Conservation (phyloP, 139 green algal species). For the Ettlia oleoabundans region DNA sequence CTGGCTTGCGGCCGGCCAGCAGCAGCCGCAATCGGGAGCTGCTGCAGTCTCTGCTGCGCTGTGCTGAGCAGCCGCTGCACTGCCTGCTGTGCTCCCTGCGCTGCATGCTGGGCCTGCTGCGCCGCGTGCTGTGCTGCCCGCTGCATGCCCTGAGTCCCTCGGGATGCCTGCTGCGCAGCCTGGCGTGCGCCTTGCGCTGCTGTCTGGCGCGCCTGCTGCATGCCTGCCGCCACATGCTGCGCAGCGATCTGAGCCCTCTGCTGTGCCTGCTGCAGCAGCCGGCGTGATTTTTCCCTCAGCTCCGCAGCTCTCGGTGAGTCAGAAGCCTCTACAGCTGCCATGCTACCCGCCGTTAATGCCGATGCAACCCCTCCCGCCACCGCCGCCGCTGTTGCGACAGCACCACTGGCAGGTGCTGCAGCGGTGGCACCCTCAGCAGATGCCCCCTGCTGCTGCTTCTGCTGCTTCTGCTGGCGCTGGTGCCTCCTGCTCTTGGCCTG, state of each 20-base stretch:
- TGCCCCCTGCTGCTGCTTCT: background rate
- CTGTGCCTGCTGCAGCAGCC: background rate
- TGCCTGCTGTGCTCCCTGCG: slow-evolving; percentile 4
- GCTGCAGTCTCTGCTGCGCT: slow-evolving; percentile 14
- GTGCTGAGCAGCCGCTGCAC: slow-evolving; percentile 5
- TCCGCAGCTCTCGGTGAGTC: background rate
- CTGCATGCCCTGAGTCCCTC: background rate
- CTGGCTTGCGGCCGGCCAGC: background rate
- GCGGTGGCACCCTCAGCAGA: background rate
- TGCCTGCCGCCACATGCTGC: too few species aligned
- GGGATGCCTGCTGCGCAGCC: background rate
- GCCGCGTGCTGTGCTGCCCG: background rate
- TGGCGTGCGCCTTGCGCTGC: background rate
- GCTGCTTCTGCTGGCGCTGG: slow-evolving; percentile 22
- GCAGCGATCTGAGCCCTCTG: background rate
- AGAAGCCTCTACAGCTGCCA: too few species aligned
- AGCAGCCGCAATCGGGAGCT: background rate
- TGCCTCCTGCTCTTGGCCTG: slow-evolving; percentile 16
- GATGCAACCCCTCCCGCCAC: too few species aligned
- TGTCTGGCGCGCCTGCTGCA: background rate
- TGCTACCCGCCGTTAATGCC: too few species aligned
- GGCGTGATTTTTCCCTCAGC: background rate
- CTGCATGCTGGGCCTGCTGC: background rate
- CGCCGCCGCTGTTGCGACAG: too few species aligned
- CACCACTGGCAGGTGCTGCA: background rate